These are phyloP conservation scores for Hymenoscyphus infarciens DNA, from an alignment of 2,329 filamentous ascomycete species.

Conservation along the genomic window DNA sequence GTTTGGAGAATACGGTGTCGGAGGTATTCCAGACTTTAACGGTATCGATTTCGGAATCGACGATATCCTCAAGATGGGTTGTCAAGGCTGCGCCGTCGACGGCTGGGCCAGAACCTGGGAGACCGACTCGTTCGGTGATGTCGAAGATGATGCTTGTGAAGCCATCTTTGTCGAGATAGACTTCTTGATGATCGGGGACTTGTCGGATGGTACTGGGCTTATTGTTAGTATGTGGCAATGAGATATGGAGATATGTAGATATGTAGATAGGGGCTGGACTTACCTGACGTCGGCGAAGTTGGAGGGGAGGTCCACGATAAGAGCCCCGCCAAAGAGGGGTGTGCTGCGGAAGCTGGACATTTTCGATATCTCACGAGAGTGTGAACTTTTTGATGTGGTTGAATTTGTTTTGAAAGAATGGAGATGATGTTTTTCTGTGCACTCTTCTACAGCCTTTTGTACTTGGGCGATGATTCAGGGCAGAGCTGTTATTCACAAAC, in stretches of 20 bases:
- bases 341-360: slow-evolving; percentile 56
- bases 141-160: slow-evolving; percentile 89
- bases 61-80: slow-evolving; percentile 65
- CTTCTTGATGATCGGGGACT: slow-evolving; percentile 85
- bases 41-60: slow-evolving; percentile 59
- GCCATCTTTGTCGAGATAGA: slow-evolving; percentile 79
- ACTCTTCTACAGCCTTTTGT: not conserved
- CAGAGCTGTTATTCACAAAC: not conserved
- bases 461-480: slow-evolving; percentile 6
- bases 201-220: slow-evolving; percentile 63
- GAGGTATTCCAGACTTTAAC: slow-evolving; percentile 66
- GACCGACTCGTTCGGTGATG: slow-evolving; percentile 75
- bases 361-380: slow-evolving; percentile 11
- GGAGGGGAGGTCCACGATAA: slow-evolving; percentile 65
- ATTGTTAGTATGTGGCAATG: slow-evolving; percentile 20
- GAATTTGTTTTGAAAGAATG: not conserved
- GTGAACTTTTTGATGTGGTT: not conserved
- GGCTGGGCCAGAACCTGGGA: slow-evolving; percentile 50
- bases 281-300: slow-evolving; percentile 72
- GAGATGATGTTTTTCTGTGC: not conserved
- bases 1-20: slow-evolving; percentile 53
- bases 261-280: slow-evolving; percentile 21
- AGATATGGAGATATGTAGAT: not conserved
- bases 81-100: slow-evolving; percentile 68
- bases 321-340: slow-evolving; percentile 69